Evolutionary conservation across 139 green algal genomes (phyloP).

Genomic region (Pleodorina starrii): DNA sequence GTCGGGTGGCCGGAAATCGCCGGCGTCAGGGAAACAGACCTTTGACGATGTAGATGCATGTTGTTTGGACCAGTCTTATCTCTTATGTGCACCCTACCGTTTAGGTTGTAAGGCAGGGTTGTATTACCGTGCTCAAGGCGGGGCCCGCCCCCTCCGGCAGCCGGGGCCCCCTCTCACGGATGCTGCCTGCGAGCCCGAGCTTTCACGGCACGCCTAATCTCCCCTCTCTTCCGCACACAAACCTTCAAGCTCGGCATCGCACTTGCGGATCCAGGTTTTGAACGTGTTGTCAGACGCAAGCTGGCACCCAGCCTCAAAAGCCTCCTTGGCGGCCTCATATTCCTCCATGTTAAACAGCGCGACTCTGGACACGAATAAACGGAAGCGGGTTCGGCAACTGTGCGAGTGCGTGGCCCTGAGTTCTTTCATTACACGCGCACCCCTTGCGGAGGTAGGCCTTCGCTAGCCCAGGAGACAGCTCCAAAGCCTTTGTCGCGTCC

Average conservation of each 20-base stretch:
- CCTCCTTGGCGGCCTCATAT: constrained; percentile 88
- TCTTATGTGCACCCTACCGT: too few relatives aligned
- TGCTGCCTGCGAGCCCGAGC: too few relatives aligned
- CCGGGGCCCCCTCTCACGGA: too few relatives aligned
- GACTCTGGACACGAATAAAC: constrained; percentile 54
- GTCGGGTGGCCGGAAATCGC: too few relatives aligned
- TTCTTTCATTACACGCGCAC: constrained; percentile 59
- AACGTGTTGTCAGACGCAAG: constrained; percentile 77
- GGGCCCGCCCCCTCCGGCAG: too few relatives aligned
- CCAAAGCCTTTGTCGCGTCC: constrained; percentile 81
- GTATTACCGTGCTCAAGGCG: too few relatives aligned
- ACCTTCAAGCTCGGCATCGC: constrained; percentile 85
- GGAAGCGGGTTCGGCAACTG: background rate
- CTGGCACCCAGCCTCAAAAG: constrained; percentile 73
- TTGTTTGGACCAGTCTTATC: too few relatives aligned
- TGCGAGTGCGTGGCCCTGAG: background rate
- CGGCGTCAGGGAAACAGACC: too few relatives aligned
- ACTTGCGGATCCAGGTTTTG: constrained; percentile 83
- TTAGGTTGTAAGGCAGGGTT: too few relatives aligned
- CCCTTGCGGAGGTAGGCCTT: constrained; percentile 81
- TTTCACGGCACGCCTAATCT: too few relatives aligned
- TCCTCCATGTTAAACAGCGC: constrained; percentile 90
- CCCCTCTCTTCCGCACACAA: too few relatives aligned
- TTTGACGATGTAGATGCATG: too few relatives aligned
- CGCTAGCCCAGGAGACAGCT: constrained; percentile 69